Conservation (phyloP, 2,329 filamentous ascomycete genomes). For the Fusarium zealandicum region DNA sequence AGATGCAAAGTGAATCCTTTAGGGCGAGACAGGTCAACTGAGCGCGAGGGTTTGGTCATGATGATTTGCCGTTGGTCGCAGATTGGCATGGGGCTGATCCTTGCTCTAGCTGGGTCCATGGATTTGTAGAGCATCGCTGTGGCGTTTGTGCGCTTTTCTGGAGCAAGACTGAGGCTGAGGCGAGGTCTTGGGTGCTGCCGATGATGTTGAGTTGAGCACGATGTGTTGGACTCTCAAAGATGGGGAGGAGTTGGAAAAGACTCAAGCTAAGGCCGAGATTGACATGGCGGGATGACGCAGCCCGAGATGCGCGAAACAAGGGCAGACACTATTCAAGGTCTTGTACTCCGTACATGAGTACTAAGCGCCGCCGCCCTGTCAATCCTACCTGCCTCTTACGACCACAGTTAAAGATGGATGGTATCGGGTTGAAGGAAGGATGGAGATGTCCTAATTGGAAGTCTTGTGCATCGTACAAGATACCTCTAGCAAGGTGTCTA, state of each 20-base stretch:
- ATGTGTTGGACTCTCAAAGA: too few relatives aligned
- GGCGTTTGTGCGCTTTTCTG: too few relatives aligned
- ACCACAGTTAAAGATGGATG: background rate
- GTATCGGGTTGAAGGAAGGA: background rate
- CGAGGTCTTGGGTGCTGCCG: too few relatives aligned
- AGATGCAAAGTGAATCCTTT: background rate
- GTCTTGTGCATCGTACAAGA: background rate
- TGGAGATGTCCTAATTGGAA: background rate
- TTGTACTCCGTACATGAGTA: background rate
- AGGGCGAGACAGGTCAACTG: conserved; percentile 5
- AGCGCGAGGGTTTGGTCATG: too few relatives aligned
- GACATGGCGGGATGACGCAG: conserved; percentile 1
- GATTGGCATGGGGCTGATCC: too few relatives aligned
- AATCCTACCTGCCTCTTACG: background rate
- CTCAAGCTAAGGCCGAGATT: background rate
- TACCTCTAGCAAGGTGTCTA: background rate
- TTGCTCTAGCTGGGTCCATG: too few relatives aligned
- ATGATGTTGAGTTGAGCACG: too few relatives aligned
- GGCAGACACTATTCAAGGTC: background rate
- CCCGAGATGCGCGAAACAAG: background rate
- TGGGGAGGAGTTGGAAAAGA: background rate
- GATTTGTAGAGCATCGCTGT: too few relatives aligned
- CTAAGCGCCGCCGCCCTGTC: background rate
- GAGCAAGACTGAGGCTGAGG: background rate
- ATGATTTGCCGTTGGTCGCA: too few relatives aligned